Evolutionary conservation across 75 land plant species (phyloP), one percentile per base, ranked within the genome.

Genomic region (Sequoiadendron giganteum): DNA sequence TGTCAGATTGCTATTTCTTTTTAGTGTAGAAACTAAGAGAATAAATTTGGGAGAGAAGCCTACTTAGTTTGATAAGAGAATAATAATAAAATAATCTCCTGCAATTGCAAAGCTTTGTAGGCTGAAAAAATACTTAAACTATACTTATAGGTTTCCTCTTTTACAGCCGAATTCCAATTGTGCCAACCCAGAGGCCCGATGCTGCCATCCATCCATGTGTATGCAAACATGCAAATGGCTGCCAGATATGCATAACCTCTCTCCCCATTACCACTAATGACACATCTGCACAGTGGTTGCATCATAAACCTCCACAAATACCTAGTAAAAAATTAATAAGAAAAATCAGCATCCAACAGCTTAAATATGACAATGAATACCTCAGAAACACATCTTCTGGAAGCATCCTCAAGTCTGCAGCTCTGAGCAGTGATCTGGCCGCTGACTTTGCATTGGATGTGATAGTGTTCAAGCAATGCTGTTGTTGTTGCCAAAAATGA

Each of bases 401-500:
- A 21, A 9, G 48, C 89, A 61, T 82, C 19, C n/a, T 47, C 3
- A 32, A 52, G 45, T 86, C 76, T 90, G 10, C 81, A 79, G 28
- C 48, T 34, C 56, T 90, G 90, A 13, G 90, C 89, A 43, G 90
- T 90, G 28, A 90, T 83, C 8, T 10, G 87, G 14, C 90, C 89
- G 18, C 5, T 19, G 25, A 81, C 61, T 36, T 90, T 87, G 89
- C 90, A 90, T 19, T 90, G 89, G 49, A 87, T 84, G 85, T 82
- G 86, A 54, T 89, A 90, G 38, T 90, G 89, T 72, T 90, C 90
- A 39, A 90, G 65, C 81, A 90, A 83, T 87, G 86, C 86, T 6
- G 90, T 90, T 65, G 90, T 86, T 86, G 80, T 90, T 61, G 43
- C 89, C 90, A 87, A 90, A 90, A 30, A 83, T 87, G 68, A 90